Percentiles rank a stretch among this genome's conserved stretches.
Evolutionary conservation across 1,139 yeast genomes (phyloP).

Genomic region (Diutina pseudorugosa): DNA sequence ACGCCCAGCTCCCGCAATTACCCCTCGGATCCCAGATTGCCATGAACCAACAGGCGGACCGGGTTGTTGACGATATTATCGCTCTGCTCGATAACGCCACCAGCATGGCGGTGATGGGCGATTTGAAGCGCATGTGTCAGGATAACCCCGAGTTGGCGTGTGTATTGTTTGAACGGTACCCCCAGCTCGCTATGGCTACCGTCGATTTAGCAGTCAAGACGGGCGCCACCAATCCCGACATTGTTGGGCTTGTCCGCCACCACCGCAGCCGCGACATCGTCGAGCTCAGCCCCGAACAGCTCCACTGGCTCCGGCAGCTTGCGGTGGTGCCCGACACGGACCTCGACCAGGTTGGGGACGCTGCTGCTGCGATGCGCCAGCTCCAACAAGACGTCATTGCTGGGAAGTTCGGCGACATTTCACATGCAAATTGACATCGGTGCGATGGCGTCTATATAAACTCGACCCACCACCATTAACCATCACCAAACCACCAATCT

Average conservation of each 20-base stretch:
- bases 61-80: slow-evolving; percentile 48
- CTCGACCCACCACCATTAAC: neutral
- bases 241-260: slow-evolving; percentile 33
- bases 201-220: slow-evolving; percentile 62
- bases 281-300: slow-evolving; percentile 35
- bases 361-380: neutral
- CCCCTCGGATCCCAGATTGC: slow-evolving; percentile 42
- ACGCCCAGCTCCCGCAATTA: slow-evolving; percentile 17
- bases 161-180: slow-evolving; percentile 53
- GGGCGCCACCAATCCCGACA: slow-evolving; percentile 44
- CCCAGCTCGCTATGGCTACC: slow-evolving; percentile 71
- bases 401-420: slow-evolving; percentile 1
- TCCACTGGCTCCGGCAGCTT: slow-evolving; percentile 40
- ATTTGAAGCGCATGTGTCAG: slow-evolving; percentile 52
- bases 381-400: neutral
- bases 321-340: slow-evolving; percentile 43
- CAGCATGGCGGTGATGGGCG: slow-evolving; percentile 42
- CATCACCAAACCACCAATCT: neutral
- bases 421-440: neutral
- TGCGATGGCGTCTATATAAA: neutral
- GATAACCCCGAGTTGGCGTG: slow-evolving; percentile 54
- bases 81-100: slow-evolving; percentile 46
- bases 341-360: neutral
- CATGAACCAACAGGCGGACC: slow-evolving; percentile 42
- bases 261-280: slow-evolving; percentile 26